Base-by-base conservation (phyloP, 345 rosid species). In the Salix brachista region DNA sequence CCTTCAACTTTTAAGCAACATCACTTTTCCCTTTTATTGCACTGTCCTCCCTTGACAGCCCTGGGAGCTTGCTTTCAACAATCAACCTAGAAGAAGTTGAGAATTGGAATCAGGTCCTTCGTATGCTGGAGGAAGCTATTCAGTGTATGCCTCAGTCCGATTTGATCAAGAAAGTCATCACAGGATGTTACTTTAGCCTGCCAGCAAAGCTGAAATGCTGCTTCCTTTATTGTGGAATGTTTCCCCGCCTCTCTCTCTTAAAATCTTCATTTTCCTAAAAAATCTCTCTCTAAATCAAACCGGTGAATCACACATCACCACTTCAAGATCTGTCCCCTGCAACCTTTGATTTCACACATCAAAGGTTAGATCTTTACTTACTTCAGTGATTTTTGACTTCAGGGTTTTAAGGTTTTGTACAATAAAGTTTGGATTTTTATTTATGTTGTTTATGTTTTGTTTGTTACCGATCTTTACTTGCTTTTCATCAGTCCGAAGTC, bases 241-340 rank as follows among this genome's bases (percentile, higher is more conserved):
- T 60, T 60, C 65, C 26, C 42, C 71, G 61, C 65, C 32, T 34
- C 69, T 61, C 19, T 32, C 44, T 65, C 60, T 7, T 30, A 6
- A 21, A 30, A 42, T 18, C 39, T 16, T 36, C 41, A 4, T 65
- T 30, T 37, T 4, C 8, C 46, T 48, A 0, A 11, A 36, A 67
- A 21, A 37, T 6, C 28, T 72, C 58, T 71, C 85, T 84, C 83
- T n/a, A 58, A n/a, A 58, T 58, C 62, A 9, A 86, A 84, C 87
- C 84, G 4, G 8, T 34, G 68, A 69, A 56, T 72, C 71, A 37
- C 12, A 30, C 36, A 37, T 64, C 46, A n/a, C 3, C 69, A 56
- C 36, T 71, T 6, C 56, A 14, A 3, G 90, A 26, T 26, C 28
- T 26, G 28, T 26, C 1, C 28, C 28, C 28, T 26, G 28, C 28